These are phyloP conservation scores for Pythium coloratum DNA, from an alignment of 352 stramenopile species.

Conservation along the genomic window DNA sequence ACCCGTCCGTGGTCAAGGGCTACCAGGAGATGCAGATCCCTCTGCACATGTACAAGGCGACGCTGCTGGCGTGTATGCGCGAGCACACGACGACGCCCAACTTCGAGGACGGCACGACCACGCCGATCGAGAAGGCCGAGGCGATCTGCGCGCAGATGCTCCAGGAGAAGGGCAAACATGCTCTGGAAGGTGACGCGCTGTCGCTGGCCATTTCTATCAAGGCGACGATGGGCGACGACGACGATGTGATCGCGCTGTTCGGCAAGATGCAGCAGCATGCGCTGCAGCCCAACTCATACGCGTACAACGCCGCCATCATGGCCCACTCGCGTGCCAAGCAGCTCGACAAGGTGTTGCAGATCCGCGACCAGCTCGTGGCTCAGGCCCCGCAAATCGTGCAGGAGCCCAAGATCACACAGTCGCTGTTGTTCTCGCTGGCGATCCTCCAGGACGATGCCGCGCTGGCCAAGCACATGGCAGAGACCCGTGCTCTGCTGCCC, in stretches of 20 bases:
- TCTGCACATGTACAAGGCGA: conserved; percentile 70
- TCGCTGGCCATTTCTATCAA: conserved; percentile 83
- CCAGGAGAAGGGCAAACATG: conserved; percentile 38
- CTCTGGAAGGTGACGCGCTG: conserved; percentile 62
- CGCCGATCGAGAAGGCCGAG: conserved; percentile 51
- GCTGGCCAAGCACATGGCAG: conserved; percentile 15
- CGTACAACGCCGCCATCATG: conserved; percentile 69
- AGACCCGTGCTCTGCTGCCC: conserved; percentile 45
- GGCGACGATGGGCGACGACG: conserved; percentile 63
- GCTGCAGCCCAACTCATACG: conserved; percentile 72
- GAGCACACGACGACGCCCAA: conserved; percentile 28
- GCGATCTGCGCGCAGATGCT: conserved; percentile 72
- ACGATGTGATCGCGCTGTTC: conserved; percentile 75
- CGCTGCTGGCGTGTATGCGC: conserved; percentile 54
- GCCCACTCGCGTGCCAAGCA: conserved; percentile 63
- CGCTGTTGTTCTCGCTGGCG: conserved; percentile 67
- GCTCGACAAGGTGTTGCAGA: conserved; percentile 55
- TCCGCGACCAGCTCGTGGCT: conserved; percentile 37
- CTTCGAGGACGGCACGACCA: conserved; percentile 21
- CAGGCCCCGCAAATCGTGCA: conserved; percentile 26
- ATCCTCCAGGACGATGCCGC: conserved; percentile 51
- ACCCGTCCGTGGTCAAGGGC: conserved; percentile 43
- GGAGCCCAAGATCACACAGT: conserved; percentile 55
- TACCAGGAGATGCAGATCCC: conserved; percentile 35
- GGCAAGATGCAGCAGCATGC: conserved; percentile 65